Conservation (phyloP, 192 early-diverging fungal genomes). For the Neocallimastix lanati region DNA sequence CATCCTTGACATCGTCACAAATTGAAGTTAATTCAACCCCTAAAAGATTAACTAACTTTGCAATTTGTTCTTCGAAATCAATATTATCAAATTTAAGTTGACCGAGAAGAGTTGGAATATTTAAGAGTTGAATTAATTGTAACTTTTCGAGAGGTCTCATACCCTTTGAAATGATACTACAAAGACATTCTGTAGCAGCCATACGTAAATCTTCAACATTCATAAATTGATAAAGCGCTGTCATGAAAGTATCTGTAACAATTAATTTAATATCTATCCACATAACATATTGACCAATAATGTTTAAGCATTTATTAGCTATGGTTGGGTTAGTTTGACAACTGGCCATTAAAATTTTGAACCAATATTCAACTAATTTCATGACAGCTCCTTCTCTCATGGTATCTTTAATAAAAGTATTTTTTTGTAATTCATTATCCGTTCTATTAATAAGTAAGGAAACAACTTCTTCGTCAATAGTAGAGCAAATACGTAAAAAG, state of each 20-base stretch:
- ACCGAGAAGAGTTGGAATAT: conserved; percentile 26
- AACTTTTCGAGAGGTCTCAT: conserved; percentile 85
- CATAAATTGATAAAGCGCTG: conserved; percentile 55
- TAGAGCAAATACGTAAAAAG: conserved; percentile 54
- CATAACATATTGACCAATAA: conserved; percentile 72
- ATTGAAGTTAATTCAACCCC: conserved; percentile 54
- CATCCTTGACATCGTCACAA: conserved; percentile 24
- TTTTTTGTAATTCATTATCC: conserved; percentile 44
- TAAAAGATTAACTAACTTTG: conserved; percentile 48
- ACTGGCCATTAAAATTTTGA: conserved; percentile 45
- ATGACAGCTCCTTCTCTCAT: conserved; percentile 71
- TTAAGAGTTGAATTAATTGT: conserved; percentile 56
- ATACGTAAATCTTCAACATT: conserved; percentile 27
- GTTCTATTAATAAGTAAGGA: conserved; percentile 44
- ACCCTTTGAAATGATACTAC: conserved; percentile 74
- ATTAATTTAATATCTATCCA: conserved; percentile 91
- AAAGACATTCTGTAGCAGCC: conserved; percentile 64
- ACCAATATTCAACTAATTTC: conserved; percentile 53
- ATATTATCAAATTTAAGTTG: conserved; percentile 23
- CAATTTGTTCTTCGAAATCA: conserved; percentile 49
- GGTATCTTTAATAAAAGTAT: conserved; percentile 71
- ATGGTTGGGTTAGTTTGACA: conserved; percentile 32
- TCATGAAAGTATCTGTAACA: conserved; percentile 63
- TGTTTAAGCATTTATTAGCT: conserved; percentile 40
- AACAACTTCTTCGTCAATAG: conserved; percentile 80